Evolutionary conservation across 768 basidiomycete species (phyloP), one percentile per base, ranked within the genome.

Genomic region (Phaffia tasmanica): DNA sequence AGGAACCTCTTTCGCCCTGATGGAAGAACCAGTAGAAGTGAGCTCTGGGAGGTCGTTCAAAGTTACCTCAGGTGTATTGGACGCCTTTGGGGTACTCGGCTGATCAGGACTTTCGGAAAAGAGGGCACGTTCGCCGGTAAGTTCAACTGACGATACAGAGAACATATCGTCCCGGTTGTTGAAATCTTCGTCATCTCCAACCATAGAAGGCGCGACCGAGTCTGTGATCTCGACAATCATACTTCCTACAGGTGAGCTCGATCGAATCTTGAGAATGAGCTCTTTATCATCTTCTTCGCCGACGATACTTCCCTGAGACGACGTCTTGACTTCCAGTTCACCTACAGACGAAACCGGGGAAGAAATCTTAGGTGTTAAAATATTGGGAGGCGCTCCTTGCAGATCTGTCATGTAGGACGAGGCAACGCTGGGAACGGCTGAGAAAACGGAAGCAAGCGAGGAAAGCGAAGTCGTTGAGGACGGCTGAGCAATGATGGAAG

Each of bases 401-500:
- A 42, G 35, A 42, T 42, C 35, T 7, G 57, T 32, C 9, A 59
- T 32, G 57, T 59, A 59, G 14, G 57, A 59, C 57, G 57, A 59
- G 2, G 57, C 57, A 47, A 59, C 27, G 8, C 35, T 42, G 5
- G 57, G 57, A 25, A 47, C 57, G 30, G 11, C 32, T 2, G 30
- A 35, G 6, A n/a, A 32, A 25, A 11, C 16, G 32, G 23, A 42
- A 11, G 57, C 57, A n/a, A 59, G n/a, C 7, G 23, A 25, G 1
- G 57, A 59, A 1, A 59, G 32, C 1, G 21, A n/a, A 9, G 57
- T 59, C 32, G 57, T 59, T 32, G 35, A 42, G 30, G 35, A 42
- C 32, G 57, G 57, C 57, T 59, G 57, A 19, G 57, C 57, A n/a
- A 59, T 32, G 35, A 59, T 47, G n/a, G 57, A 59, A 29, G 35